Evolutionary conservation across 2,329 filamentous ascomycete species (phyloP), one percentile per base, ranked within the genome.

Genomic region (Venturia aucupariae): DNA sequence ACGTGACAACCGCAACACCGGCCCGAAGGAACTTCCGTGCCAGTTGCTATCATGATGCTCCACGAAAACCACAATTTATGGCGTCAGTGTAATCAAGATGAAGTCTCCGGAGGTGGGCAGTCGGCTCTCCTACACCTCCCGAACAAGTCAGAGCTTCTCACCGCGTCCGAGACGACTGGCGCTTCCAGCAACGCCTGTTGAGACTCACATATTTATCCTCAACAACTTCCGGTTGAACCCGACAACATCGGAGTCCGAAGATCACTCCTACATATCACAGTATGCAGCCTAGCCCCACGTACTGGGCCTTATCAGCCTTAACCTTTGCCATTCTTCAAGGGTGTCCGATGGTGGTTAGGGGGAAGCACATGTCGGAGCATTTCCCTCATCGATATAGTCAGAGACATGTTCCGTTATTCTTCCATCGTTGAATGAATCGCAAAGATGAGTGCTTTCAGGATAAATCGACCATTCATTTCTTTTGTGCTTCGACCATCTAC

Each of bases 131-230:
- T 51, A 72, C 70, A 66, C 69, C 69, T 19, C 67, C 72, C 2
- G 68, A 61, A 8, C 68, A 68, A 79, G 72, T 65, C 78, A 80
- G 8, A 57, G 51, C 51, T 57, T 57, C 30, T n/a, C 51, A 57
- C 27, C 51, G 30, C 51, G 30, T 32, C 51, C 51, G 51, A 57
- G 51, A n/a, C 35, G 51, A 32, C 48, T 32, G 11, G 11, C 48
- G 3, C 5, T 17, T 32, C 48, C 48, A 57, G 30, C 13, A 57
- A 35, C 51, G 30, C 51, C 30, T n/a, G 51, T 57, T 57, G 51
- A 57, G 51, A n/a, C 27, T 55, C 48, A 32, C 51, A 35, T n/a
- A 35, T 24, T 32, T 32, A 57, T 35, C 19, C 51, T 57, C 51
- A 57, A 57, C 51, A 35, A 57, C 27, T 57, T 57, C 51, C 51